These are phyloP conservation scores for Aureobasidium mangrovei DNA, from an alignment of 2,329 filamentous ascomycete species.

Conservation along the genomic window DNA sequence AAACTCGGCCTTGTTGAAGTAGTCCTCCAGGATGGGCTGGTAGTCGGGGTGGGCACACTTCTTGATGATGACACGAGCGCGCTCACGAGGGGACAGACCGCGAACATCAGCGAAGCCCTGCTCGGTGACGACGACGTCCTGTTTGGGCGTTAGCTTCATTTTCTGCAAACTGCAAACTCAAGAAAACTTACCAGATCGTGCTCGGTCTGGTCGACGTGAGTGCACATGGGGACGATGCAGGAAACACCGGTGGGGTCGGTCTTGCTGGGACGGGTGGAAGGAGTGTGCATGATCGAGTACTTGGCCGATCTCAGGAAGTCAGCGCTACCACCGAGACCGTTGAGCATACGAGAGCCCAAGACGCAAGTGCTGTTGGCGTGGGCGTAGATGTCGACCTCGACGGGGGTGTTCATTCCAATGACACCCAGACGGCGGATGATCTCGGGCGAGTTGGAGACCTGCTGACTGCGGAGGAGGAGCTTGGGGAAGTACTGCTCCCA, in stretches of 20 bases:
- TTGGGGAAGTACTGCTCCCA: constrained; percentile 75
- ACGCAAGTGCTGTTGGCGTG: constrained; percentile 88
- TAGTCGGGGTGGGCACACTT: constrained; percentile 84
- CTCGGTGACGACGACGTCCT: constrained; percentile 71
- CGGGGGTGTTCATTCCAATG: constrained; percentile 92
- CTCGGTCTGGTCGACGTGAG: constrained; percentile 86
- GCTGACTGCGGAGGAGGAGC: constrained; percentile 77
- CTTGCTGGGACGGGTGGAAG: constrained; percentile 70
- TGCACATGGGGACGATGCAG: constrained; percentile 91
- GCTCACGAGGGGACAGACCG: constrained; percentile 68
- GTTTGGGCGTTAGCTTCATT: too few relatives aligned
- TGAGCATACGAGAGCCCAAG: constrained; percentile 80
- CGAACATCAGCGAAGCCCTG: constrained; percentile 77
- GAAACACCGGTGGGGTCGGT: constrained; percentile 71
- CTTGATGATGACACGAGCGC: constrained; percentile 75
- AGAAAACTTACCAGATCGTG: constrained; percentile 54
- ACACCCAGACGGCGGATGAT: constrained; percentile 80
- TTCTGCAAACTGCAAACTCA: too few relatives aligned
- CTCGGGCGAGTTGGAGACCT: constrained; percentile 81
- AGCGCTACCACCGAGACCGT: constrained; percentile 72
- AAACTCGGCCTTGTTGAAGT: constrained; percentile 77
- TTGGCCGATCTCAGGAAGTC: constrained; percentile 73
- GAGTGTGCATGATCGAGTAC: constrained; percentile 92
- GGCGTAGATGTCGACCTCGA: constrained; percentile 90
- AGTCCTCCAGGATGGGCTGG: constrained; percentile 69